Percentiles rank a stretch among this genome's conserved stretches.
phyloP scores from a whole-genome alignment of 176 grass and related monocot genomes.

The Otatea glauca region DNA sequence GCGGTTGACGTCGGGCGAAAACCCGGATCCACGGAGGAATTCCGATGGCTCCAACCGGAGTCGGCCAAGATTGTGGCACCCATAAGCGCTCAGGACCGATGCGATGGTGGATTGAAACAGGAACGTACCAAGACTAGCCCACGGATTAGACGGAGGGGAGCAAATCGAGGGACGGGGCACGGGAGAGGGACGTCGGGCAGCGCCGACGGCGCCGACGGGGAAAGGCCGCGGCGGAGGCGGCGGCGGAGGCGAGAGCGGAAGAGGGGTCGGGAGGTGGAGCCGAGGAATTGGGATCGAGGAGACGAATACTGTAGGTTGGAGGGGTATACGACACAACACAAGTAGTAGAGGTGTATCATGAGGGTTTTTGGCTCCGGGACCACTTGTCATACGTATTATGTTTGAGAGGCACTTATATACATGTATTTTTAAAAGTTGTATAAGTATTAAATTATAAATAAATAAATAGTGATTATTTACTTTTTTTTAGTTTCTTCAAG shows the following conservation, averaged over 20 bases:
- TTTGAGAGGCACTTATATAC: too few species aligned
- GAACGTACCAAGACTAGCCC: conserved; percentile 7
- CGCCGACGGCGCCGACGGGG: not conserved
- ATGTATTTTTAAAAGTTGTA: too few species aligned
- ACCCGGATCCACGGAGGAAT: not conserved
- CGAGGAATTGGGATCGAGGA: conserved; percentile 16
- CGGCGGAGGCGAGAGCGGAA: not conserved
- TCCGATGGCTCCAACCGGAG: not conserved
- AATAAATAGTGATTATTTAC: too few species aligned
- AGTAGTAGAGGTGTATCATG: too few species aligned
- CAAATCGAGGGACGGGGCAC: not conserved
- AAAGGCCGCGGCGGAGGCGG: not conserved
- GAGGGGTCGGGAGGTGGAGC: not conserved
- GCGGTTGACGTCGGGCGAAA: not conserved
- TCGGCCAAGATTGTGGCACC: not conserved
- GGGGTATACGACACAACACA: too few species aligned
- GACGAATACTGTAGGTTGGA: not conserved
- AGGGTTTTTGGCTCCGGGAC: not conserved
- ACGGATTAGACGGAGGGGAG: conserved; percentile 8
- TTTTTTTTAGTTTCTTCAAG: too few species aligned
- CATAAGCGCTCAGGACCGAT: not conserved
- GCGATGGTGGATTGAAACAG: not conserved
- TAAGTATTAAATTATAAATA: too few species aligned
- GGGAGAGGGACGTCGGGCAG: too few species aligned
- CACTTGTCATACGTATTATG: not conserved